Conservation (phyloP, 345 rosid genomes). For the Limnanthes douglasii region DNA sequence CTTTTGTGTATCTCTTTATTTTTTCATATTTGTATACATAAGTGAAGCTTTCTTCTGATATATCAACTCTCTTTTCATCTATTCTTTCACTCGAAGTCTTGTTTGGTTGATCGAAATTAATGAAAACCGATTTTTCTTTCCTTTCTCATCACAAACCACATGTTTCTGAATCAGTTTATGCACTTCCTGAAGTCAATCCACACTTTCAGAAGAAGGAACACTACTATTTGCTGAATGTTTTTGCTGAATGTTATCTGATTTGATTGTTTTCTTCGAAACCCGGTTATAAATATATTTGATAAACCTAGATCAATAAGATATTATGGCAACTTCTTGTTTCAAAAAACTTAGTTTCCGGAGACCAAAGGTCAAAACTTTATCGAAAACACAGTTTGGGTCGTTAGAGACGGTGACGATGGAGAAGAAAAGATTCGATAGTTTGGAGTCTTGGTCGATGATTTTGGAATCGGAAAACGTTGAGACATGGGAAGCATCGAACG, state of each 20-base stretch:
- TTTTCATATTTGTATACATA: constrained; percentile 12
- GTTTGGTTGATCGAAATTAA: constrained; percentile 19
- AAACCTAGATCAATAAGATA: too few species aligned
- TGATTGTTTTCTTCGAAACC: constrained; percentile 29
- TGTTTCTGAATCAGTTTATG: constrained; percentile 96
- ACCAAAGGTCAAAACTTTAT: constrained; percentile 27
- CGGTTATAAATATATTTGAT: too few species aligned
- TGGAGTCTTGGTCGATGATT: constrained; percentile 98
- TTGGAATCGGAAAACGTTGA: constrained; percentile 91
- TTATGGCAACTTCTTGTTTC: constrained; percentile 80
- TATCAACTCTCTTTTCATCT: not conserved
- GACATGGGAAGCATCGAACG: constrained; percentile 80
- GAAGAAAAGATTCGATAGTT: constrained; percentile 81
- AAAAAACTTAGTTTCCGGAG: constrained; percentile 49
- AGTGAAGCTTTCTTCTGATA: constrained; percentile 10
- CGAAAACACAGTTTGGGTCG: constrained; percentile 11
- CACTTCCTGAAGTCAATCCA: constrained; percentile 89
- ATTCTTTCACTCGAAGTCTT: constrained; percentile 10
- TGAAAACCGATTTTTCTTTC: constrained; percentile 26
- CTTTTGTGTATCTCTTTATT: constrained; percentile 8
- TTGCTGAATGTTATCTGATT: too few species aligned
- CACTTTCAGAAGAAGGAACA: constrained; percentile 85
- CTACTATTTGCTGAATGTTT: too few species aligned
- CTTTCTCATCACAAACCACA: constrained; percentile 31
- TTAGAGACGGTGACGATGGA: constrained; percentile 73